Percentiles rank a stretch among this genome's conserved stretches.
Conservation (phyloP, 2,329 filamentous ascomycete species). For the Polytolypa hystricis region DNA sequence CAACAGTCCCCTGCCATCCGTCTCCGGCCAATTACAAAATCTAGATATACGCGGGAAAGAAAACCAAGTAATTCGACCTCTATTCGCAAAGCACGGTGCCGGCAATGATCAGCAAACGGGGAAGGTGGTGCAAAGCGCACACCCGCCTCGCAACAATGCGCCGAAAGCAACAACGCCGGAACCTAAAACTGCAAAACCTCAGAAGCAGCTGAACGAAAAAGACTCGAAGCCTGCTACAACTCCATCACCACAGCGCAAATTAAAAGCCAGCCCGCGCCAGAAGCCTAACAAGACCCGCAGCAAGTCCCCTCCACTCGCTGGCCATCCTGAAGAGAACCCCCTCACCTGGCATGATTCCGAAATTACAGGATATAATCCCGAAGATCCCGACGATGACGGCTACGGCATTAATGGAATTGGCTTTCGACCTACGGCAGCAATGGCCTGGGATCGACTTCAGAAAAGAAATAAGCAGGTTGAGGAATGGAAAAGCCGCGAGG, state of each 20-base stretch:
- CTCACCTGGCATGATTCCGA: conserved; percentile 48
- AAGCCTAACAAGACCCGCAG: conserved; percentile 18
- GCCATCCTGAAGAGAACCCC: conserved; percentile 19
- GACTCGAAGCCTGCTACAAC: conserved; percentile 5
- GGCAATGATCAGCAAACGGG: no score
- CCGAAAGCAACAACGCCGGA: background rate
- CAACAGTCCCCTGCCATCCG: conserved; percentile 26
- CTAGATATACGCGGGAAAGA: conserved; percentile 27
- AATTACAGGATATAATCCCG: conserved; percentile 49
- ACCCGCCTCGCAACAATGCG: no score
- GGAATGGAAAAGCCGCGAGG: conserved; percentile 50
- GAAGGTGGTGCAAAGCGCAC: no score
- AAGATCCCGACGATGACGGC: conserved; percentile 49
- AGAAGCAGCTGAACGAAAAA: conserved; percentile 2
- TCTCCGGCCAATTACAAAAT: conserved; percentile 29
- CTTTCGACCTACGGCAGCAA: conserved; percentile 49
- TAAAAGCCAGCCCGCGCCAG: conserved; percentile 16
- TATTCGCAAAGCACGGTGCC: no score
- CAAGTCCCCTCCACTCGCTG: conserved; percentile 24
- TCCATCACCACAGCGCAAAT: conserved; percentile 14
- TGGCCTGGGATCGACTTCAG: conserved; percentile 46
- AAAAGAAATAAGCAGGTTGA: conserved; percentile 47
- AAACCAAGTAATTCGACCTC: no score
- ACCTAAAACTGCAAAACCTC: background rate
- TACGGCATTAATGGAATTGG: conserved; percentile 54